Conservation (phyloP, 1,139 yeast species). For the Kodamaea ohmeri region DNA sequence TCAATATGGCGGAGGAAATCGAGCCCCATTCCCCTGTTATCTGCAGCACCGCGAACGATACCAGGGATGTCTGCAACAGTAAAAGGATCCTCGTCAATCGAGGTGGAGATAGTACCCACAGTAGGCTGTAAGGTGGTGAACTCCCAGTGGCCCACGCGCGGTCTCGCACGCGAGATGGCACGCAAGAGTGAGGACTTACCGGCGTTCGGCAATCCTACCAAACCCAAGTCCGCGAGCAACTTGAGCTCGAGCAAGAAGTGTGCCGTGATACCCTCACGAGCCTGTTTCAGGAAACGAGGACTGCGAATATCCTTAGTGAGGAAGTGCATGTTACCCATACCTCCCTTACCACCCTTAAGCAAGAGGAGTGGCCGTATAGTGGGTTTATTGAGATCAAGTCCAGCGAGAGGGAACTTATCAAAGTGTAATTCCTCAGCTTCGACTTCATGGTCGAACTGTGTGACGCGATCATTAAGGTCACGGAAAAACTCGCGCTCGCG, state of each 20-base stretch:
- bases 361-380: slow-evolving; percentile 67
- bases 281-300: slow-evolving; percentile 82
- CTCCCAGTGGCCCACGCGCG: slow-evolving; percentile 95
- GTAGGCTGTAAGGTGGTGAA: slow-evolving; percentile 92
- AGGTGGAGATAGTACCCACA: slow-evolving; percentile 76
- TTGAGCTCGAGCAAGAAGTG: slow-evolving; percentile 79
- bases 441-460: slow-evolving; percentile 59
- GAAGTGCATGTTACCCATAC: slow-evolving; percentile 95
- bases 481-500: slow-evolving; percentile 60
- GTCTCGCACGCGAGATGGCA: slow-evolving; percentile 87
- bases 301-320: slow-evolving; percentile 78
- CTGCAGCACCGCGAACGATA: slow-evolving; percentile 79
- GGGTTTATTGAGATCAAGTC: slow-evolving; percentile 69
- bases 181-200: slow-evolving; percentile 88
- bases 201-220: slow-evolving; percentile 94
- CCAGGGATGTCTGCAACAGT: slow-evolving; percentile 99
- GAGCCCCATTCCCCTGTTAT: slow-evolving; percentile 88
- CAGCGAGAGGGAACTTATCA: slow-evolving; percentile 76
- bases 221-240: slow-evolving; percentile 85
- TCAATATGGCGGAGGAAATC: slow-evolving; percentile 91
- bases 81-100: slow-evolving; percentile 68
- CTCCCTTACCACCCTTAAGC: slow-evolving; percentile 86
- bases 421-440: slow-evolving; percentile 55
- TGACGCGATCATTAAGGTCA: slow-evolving; percentile 60
- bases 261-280: slow-evolving; percentile 66